These are phyloP conservation scores for Carallia pectinifolia DNA, from an alignment of 345 rosid genomes.

Conservation along the genomic window DNA sequence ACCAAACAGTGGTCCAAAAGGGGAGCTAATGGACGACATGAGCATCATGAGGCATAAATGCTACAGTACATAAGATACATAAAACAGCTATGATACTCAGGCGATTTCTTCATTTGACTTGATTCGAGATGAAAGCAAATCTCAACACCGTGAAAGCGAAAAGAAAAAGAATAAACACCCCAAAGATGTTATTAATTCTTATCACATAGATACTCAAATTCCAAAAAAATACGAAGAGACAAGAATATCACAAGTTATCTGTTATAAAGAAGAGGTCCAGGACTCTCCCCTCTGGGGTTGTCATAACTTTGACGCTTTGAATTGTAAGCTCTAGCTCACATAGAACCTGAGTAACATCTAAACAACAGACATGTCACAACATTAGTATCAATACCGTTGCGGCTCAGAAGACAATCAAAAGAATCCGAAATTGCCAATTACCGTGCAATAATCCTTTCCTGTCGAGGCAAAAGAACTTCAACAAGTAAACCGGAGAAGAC, in stretches of 20 bases:
- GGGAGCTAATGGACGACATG: background rate
- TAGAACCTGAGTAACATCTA: conserved; percentile 81
- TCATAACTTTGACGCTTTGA: conserved; percentile 82
- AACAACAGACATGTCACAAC: conserved; percentile 11
- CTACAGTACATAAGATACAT: background rate
- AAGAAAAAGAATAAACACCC: background rate
- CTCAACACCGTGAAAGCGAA: too few relatives aligned
- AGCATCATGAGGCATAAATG: background rate
- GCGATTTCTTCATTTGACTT: background rate
- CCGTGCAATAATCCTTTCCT: conserved; percentile 71
- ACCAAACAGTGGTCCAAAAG: background rate
- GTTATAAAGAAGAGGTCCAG: conserved; percentile 81
- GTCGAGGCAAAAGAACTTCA: conserved; percentile 68
- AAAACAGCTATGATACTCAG: background rate
- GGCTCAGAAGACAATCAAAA: background rate
- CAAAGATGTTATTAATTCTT: background rate
- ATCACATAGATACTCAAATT: background rate
- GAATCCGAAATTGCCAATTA: conserved; percentile 23
- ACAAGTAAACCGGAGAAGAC: conserved; percentile 56
- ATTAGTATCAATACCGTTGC: conserved; percentile 4
- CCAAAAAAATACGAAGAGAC: background rate
- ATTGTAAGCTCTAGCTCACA: conserved; percentile 81
- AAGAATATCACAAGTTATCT: conserved; percentile 60
- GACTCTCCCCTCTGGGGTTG: conserved; percentile 76
- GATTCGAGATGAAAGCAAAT: too few relatives aligned